Percentiles rank a stretch among this genome's conserved stretches.
Evolutionary conservation across 176 grass and related monocot species (phyloP).

Genomic region (Pharus latifolius): DNA sequence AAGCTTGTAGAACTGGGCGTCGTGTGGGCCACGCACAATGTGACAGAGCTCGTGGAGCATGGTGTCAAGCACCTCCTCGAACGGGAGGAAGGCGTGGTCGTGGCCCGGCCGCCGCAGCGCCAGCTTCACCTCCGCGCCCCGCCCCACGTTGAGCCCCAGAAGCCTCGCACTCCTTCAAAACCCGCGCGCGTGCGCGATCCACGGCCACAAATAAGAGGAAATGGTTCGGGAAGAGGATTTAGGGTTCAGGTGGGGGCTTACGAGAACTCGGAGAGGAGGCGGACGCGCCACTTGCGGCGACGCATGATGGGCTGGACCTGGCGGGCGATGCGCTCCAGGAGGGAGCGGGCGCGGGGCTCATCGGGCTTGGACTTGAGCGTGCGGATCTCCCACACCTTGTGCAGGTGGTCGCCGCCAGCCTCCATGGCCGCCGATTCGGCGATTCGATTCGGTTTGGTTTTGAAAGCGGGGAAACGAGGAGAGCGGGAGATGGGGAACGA

Average conservation of each 20-base stretch:
- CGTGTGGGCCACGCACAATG: constrained; percentile 63
- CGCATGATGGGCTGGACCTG: constrained; percentile 98
- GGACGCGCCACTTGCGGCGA: constrained; percentile 89
- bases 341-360: constrained; percentile 42
- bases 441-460: no score
- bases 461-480: no score
- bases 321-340: constrained; percentile 75
- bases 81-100: constrained; percentile 75
- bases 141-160: constrained; percentile 69
- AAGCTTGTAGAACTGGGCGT: constrained; percentile 83
- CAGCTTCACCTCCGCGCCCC: constrained; percentile 79
- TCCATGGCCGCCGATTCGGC: constrained; percentile 57
- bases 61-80: constrained; percentile 88
- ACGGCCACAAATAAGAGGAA: not conserved
- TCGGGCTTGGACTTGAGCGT: constrained; percentile 68
- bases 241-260: constrained; percentile 12
- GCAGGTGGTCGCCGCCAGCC: constrained; percentile 61
- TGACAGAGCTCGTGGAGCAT: constrained; percentile 96
- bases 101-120: constrained; percentile 52
- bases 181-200: no score
- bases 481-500: no score
- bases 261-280: constrained; percentile 90
- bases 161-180: constrained; percentile 61
- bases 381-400: constrained; percentile 91
- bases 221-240: no score